These are phyloP conservation scores for Phytophthora tubulina DNA, from an alignment of 352 stramenopile species.

Conservation along the genomic window DNA sequence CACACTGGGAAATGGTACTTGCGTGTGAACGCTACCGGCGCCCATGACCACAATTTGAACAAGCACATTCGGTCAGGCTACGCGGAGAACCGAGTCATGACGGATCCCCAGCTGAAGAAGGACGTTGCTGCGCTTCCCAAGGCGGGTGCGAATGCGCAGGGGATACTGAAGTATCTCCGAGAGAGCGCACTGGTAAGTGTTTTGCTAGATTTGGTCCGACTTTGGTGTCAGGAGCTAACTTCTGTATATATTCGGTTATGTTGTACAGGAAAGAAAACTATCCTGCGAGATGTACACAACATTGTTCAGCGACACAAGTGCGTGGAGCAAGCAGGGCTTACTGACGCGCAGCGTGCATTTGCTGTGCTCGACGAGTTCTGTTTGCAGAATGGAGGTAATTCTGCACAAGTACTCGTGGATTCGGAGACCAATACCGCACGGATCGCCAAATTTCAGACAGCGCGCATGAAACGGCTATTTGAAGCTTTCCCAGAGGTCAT, in stretches of 20 bases:
- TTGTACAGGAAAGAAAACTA: conserved; percentile 12
- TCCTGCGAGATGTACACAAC: conserved; percentile 20
- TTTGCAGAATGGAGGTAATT: background rate
- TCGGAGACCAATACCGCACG: background rate
- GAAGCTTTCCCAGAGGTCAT: conserved; percentile 14
- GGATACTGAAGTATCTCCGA: conserved; percentile 7
- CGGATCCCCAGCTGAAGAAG: background rate
- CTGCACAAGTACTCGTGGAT: conserved; percentile 2
- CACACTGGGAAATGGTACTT: background rate
- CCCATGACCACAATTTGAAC: conserved; percentile 12
- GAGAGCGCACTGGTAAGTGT: background rate
- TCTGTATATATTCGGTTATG: background rate
- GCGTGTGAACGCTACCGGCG: background rate
- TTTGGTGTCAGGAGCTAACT: background rate
- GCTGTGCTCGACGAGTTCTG: conserved; percentile 16
- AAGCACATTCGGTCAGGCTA: conserved; percentile 10
- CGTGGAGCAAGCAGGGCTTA: background rate
- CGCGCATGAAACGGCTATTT: conserved; percentile 16
- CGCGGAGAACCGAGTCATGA: background rate
- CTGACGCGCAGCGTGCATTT: conserved; percentile 3
- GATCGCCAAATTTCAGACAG: conserved; percentile 11
- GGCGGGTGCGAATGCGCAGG: conserved; percentile 1
- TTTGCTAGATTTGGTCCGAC: background rate
- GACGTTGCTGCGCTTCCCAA: conserved; percentile 2
- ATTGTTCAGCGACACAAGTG: conserved; percentile 5